Percentiles rank a stretch among this genome's conserved stretches.
phyloP scores from a whole-genome alignment of 1,139 yeast species.

The Kodamaea ohmeri region DNA sequence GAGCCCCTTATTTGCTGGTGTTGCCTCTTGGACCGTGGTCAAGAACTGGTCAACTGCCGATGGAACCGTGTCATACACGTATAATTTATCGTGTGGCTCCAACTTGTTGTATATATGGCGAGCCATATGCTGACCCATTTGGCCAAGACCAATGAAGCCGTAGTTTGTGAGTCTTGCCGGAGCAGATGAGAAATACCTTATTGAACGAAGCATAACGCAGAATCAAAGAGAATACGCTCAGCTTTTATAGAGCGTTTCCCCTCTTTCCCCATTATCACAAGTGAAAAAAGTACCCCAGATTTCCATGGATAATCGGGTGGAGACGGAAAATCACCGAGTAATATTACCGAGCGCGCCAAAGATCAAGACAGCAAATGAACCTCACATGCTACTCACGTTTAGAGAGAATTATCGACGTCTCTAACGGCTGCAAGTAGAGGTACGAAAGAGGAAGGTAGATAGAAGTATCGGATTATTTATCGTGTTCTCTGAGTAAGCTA shows the following conservation, averaged over 20 bases:
- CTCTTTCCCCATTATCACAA: conserved; percentile 6
- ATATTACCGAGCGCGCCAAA: no score
- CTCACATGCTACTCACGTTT: no score
- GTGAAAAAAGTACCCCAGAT: conserved; percentile 10
- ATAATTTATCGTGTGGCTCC: conserved; percentile 38
- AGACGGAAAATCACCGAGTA: neutral
- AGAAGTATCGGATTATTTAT: no score
- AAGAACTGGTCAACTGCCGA: conserved; percentile 30
- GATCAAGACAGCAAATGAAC: no score
- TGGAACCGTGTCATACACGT: conserved; percentile 44
- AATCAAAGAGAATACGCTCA: neutral
- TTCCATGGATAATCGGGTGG: conserved; percentile 9
- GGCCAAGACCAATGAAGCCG: conserved; percentile 59
- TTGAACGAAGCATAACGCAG: conserved; percentile 14
- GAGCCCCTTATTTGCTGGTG: conserved; percentile 23
- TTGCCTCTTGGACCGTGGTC: conserved; percentile 22
- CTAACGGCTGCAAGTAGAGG: no score
- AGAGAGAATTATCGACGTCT: no score
- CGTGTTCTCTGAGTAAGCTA: no score
- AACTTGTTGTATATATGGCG: conserved; percentile 47
- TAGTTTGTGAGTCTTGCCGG: conserved; percentile 26
- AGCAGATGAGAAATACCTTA: conserved; percentile 24
- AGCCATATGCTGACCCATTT: conserved; percentile 64
- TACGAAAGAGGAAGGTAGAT: no score
- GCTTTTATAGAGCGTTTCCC: conserved; percentile 1